Evolutionary conservation across 1,139 yeast genomes (phyloP).

Genomic region (Pichia sp.): DNA sequence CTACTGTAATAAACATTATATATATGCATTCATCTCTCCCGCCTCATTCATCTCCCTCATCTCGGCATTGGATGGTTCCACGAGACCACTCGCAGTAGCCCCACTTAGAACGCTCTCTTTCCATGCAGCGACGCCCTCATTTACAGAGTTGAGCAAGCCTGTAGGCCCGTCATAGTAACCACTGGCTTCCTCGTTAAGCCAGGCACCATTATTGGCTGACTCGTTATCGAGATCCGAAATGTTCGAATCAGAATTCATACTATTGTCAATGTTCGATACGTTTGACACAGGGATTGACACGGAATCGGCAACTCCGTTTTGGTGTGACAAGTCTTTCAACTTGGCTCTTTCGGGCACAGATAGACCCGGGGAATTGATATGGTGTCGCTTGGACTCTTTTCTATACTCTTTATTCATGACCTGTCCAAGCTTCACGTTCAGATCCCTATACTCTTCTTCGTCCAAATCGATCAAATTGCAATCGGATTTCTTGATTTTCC

Average conservation of each 20-base stretch:
- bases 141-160: slow-evolving; percentile 49
- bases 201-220: slow-evolving; percentile 13
- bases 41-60: slow-evolving; percentile 9
- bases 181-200: slow-evolving; percentile 19
- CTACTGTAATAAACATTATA: background rate
- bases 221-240: slow-evolving; percentile 3
- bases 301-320: background rate
- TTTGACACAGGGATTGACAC: background rate
- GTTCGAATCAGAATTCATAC: background rate
- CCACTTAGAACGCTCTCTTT: slow-evolving; percentile 14
- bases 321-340: background rate
- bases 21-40: slow-evolving; percentile 12
- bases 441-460: slow-evolving; percentile 11
- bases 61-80: background rate
- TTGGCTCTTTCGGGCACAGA: background rate
- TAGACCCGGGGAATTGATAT: background rate
- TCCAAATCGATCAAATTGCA: slow-evolving; percentile 13
- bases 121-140: slow-evolving; percentile 25
- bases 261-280: background rate
- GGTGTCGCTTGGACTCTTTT: slow-evolving; percentile 11
- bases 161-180: slow-evolving; percentile 60
- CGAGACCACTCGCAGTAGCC: background rate
- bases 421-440: slow-evolving; percentile 12
- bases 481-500: slow-evolving; percentile 18
- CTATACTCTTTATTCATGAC: slow-evolving; percentile 17